Conservation (phyloP, 371 early-diverging fungal genomes). For the Mucor indicus region DNA sequence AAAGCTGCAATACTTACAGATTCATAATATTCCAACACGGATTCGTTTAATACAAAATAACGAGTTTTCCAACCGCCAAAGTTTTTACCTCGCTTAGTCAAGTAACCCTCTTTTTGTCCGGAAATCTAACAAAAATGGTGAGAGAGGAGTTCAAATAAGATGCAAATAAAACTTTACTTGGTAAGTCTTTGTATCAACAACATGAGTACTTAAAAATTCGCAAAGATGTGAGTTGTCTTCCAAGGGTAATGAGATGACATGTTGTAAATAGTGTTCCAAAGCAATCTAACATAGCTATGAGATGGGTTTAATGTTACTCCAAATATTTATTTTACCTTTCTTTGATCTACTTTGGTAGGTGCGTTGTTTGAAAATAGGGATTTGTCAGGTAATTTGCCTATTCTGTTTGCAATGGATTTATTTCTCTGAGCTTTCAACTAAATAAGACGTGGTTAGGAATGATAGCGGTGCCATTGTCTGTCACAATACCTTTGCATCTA, state of each 20-base stretch:
- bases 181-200: slow-evolving; percentile 43
- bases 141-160: too few relatives aligned
- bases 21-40: slow-evolving; percentile 74
- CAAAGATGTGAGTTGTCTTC: slow-evolving; percentile 53
- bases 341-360: slow-evolving; percentile 66
- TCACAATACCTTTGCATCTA: slow-evolving; percentile 69
- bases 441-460: neutral
- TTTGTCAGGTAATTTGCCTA: slow-evolving; percentile 79
- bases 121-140: too few relatives aligned
- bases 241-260: slow-evolving; percentile 45
- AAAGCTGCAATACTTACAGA: slow-evolving; percentile 32
- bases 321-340: slow-evolving; percentile 52
- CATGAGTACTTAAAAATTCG: slow-evolving; percentile 70
- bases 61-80: slow-evolving; percentile 89
- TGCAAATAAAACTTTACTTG: slow-evolving; percentile 12
- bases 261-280: slow-evolving; percentile 69
- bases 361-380: slow-evolving; percentile 66
- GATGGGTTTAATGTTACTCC: too few relatives aligned
- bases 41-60: slow-evolving; percentile 68
- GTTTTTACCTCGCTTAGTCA: slow-evolving; percentile 83
- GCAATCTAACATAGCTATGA: neutral
- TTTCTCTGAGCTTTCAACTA: slow-evolving; percentile 19
- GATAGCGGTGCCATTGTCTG: too few relatives aligned
- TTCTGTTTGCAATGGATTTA: slow-evolving; percentile 48
- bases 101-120: slow-evolving; percentile 70